Base-by-base conservation (phyloP, 2,329 filamentous ascomycete species). In the Fusarium tricinctum region DNA sequence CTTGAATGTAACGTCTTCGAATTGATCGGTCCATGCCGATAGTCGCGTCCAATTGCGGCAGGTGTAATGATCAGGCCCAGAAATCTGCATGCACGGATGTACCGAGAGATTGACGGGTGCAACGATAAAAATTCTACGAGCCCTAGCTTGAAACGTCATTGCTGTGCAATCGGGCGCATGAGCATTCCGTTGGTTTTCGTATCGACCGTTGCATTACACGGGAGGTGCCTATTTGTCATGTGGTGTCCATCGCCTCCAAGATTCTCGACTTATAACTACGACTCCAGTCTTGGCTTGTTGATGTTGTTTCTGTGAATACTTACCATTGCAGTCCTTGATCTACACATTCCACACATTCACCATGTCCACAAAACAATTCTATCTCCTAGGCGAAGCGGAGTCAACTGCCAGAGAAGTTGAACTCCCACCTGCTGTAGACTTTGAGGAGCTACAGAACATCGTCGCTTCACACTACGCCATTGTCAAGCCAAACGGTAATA, bases 401-500 rank as follows among this genome's bases (percentile, higher is more conserved):
- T 39, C 48, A 2, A 33, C 47, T 0, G 57, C 59, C 1, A 45
- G 48, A 14, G 59, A 63, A 2, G 32, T 62, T 2, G 57, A 63
- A 0, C 30, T 63, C 0, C 42, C 48, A 0, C 9, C 48, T 0
- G 15, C 26, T 10, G 3, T 47, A 0, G 57, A 63, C 3, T 63
- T 55, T 6, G 48, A 63, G 3, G 59, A 56, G 23, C 30, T 63
- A 2, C 59, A 63, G 4, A 39, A 15, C 14, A 56, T 63, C 12
- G 35, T 63, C 20, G 59, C 59, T 13, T 63, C 59, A 0, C 22
- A 63, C 39, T 83, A 82, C 63, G 78, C 79, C 26, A 78, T 83
- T 19, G 81, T 83, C 26, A 77, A 82, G 4, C 69, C 80, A 7
- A 78, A 77, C 8, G 79, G 81, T 79, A 74, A n/a, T n/a, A n/a